A percentile compares a stretch with the other conserved stretches of the same genome.
Evolutionary conservation across 805 yeast genomes (phyloP).

Genomic region (Kazachstania taianensis): DNA sequence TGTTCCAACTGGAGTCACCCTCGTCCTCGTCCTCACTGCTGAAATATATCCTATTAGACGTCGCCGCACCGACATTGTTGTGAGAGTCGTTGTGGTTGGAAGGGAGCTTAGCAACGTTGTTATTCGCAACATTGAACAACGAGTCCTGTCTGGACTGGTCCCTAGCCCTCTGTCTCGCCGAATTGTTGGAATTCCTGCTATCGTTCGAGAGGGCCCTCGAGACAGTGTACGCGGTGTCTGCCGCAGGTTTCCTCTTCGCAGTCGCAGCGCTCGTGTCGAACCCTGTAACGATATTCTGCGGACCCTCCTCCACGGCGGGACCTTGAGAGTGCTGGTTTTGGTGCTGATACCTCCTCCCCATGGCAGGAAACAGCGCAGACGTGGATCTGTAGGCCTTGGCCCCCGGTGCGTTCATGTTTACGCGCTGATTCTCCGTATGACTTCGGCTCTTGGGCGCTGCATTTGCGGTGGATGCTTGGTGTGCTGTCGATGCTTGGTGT

Average conservation of each 20-base stretch:
- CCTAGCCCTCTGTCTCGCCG: background rate
- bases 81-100: background rate
- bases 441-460: too few species aligned
- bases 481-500: background rate
- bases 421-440: too few species aligned
- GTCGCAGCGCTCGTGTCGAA: conserved; percentile 12
- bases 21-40: conserved; percentile 27
- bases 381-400: conserved; percentile 1
- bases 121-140: too few species aligned
- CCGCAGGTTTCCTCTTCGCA: conserved; percentile 5
- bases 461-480: too few species aligned
- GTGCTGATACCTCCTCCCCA: conserved; percentile 1
- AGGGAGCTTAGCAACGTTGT: too few species aligned
- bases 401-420: background rate
- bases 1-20: conserved; percentile 26
- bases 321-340: conserved; percentile 1
- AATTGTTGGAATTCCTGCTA: background rate
- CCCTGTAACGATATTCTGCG: conserved; percentile 17
- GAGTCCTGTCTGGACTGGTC: too few species aligned
- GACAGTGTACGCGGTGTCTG: background rate
- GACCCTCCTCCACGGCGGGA: conserved; percentile 9
- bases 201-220: background rate
- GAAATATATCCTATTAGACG: conserved; percentile 19
- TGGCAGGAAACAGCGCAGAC: conserved; percentile 3
- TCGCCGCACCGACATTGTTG: background rate